Evolutionary conservation across 2,329 filamentous ascomycete species (phyloP).

Genomic region (Phialocephala subalpina): DNA sequence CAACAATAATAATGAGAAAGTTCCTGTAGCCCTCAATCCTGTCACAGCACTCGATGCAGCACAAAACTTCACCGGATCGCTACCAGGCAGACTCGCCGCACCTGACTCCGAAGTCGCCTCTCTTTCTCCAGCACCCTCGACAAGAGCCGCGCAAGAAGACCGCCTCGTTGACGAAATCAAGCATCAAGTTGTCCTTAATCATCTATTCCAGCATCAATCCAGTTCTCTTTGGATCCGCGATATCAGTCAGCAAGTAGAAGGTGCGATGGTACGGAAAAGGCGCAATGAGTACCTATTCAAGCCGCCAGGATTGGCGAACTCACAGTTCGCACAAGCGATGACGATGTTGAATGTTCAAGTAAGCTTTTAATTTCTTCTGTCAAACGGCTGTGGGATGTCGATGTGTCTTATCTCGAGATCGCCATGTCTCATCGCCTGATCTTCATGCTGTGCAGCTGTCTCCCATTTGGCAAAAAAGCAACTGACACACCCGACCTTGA

Average conservation of each 20-base stretch:
- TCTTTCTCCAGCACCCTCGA: conserved; percentile 12
- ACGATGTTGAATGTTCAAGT: conserved; percentile 24
- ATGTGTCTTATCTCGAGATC: conserved; percentile 3
- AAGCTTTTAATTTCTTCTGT: conserved; percentile 12
- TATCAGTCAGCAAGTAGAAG: conserved; percentile 14
- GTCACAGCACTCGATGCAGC: conserved; percentile 10
- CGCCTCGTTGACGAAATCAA: conserved; percentile 25
- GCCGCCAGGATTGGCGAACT: conserved; percentile 16
- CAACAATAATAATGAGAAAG: conserved; percentile 14
- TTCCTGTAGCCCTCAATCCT: conserved; percentile 14
- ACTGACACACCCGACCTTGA: conserved; percentile 1
- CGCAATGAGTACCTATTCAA: conserved; percentile 22
- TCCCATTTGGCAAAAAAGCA: background rate
- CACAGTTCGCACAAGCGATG: conserved; percentile 22
- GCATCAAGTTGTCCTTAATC: conserved; percentile 26
- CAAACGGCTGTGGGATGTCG: background rate
- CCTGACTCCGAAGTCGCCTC: conserved; percentile 14
- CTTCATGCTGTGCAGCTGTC: background rate
- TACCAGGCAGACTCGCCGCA: conserved; percentile 13
- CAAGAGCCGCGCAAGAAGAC: conserved; percentile 21
- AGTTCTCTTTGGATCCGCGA: conserved; percentile 27
- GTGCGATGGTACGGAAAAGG: conserved; percentile 22
- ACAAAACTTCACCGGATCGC: conserved; percentile 12
- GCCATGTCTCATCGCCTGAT: too few relatives aligned
- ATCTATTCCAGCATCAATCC: conserved; percentile 25